Conservation (phyloP, 2,329 filamentous ascomycete species). For the Sclerotinia sclerotiorum region DNA sequence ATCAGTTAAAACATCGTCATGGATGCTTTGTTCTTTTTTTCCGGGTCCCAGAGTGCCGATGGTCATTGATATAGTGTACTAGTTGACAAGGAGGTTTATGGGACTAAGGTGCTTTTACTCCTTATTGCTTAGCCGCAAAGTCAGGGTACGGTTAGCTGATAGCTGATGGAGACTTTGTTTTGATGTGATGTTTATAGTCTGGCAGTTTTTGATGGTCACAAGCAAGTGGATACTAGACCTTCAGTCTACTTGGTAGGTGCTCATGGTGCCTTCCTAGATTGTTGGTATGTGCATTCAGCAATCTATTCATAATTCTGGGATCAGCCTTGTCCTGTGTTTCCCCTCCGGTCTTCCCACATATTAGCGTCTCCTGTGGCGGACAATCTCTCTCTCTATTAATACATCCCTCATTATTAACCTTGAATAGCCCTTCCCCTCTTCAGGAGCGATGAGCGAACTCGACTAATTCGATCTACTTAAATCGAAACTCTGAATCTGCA, state of each 20-base stretch:
- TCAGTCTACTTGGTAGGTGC: constrained; percentile 21
- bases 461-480: background rate
- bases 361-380: constrained; percentile 16
- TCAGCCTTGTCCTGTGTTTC: constrained; percentile 22
- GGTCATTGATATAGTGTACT: background rate
- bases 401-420: background rate
- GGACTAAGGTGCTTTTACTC: background rate
- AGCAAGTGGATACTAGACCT: constrained; percentile 5
- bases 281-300: constrained; percentile 21
- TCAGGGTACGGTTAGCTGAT: background rate
- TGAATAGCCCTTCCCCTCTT: background rate
- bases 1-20: constrained; percentile 15
- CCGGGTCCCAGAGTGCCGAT: background rate
- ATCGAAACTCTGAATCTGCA: background rate
- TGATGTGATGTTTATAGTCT: constrained; percentile 7
- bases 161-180: constrained; percentile 13
- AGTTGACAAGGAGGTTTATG: background rate
- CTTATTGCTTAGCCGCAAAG: constrained; percentile 10
- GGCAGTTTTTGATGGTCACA: constrained; percentile 17
- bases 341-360: constrained; percentile 17
- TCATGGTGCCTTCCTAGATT: constrained; percentile 7
- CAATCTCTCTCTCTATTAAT: background rate
- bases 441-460: background rate
- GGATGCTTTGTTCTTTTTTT: constrained; percentile 12
- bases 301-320: constrained; percentile 22